phyloP scores from a whole-genome alignment of 495 filamentous ascomycete species.

The Clohesyomyces aquaticus region DNA sequence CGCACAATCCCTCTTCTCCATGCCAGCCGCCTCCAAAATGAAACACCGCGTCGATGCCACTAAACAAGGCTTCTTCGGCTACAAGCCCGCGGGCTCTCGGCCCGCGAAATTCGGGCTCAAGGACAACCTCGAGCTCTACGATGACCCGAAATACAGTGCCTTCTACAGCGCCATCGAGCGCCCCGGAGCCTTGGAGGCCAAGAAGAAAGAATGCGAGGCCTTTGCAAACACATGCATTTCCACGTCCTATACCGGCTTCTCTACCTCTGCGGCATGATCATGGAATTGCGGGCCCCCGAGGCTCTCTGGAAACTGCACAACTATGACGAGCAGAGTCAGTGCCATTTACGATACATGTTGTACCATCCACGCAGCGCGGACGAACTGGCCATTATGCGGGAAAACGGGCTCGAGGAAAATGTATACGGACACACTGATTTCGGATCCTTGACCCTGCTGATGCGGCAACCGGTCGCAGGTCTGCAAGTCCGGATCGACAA shows the following conservation, averaged over 20 bases:
- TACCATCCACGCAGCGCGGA: constrained; percentile 53
- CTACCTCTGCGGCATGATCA: constrained; percentile 52
- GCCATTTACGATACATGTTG: constrained; percentile 60
- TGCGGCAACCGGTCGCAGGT: constrained; percentile 59
- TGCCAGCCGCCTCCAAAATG: constrained; percentile 59
- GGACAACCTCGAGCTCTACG: constrained; percentile 61
- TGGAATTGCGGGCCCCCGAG: constrained; percentile 45
- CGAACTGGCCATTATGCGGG: constrained; percentile 23
- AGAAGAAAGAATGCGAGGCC: constrained; percentile 51
- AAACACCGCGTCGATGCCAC: constrained; percentile 54
- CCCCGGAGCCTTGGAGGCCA: constrained; percentile 49
- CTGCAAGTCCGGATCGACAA: constrained; percentile 51
- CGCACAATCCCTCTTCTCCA: constrained; percentile 56
- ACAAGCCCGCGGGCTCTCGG: constrained; percentile 45
- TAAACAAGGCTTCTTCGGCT: constrained; percentile 53
- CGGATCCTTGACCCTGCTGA: constrained; percentile 58
- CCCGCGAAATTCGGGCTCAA: constrained; percentile 45
- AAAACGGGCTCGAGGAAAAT: constrained; percentile 50
- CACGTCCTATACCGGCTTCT: constrained; percentile 45
- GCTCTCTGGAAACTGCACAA: constrained; percentile 39
- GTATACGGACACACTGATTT: constrained; percentile 60
- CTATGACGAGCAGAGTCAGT: constrained; percentile 51
- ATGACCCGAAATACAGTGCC: constrained; percentile 57
- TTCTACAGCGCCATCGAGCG: constrained; percentile 51
- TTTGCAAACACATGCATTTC: constrained; percentile 49